Evolutionary conservation across 202 grass and related monocot genomes (phyloP).

Genomic region (Zizania palustris): DNA sequence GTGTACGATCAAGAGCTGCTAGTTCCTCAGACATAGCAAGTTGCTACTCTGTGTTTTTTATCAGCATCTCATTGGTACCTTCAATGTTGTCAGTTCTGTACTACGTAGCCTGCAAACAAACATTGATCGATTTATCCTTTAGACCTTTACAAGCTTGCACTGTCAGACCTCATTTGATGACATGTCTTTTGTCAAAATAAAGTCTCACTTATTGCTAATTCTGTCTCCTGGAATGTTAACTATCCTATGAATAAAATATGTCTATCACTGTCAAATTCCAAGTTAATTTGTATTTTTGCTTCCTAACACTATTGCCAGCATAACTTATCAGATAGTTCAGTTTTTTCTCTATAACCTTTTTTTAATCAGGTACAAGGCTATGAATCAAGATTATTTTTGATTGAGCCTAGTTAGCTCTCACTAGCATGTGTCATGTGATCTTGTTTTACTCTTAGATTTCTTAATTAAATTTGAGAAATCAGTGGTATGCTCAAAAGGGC

Average conservation of each 20-base stretch:
- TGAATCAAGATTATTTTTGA: background rate
- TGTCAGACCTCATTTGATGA: constrained; percentile 4
- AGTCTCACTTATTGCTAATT: background rate
- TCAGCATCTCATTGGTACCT: background rate
- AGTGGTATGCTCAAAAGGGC: constrained; percentile 6
- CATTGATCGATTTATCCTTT: background rate
- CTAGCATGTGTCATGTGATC: background rate
- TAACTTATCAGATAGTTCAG: background rate
- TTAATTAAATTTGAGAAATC: no score
- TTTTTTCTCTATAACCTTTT: constrained; percentile 11
- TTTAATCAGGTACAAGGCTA: background rate
- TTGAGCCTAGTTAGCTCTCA: background rate
- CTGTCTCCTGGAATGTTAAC: constrained; percentile 8
- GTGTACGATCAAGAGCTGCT: no score
- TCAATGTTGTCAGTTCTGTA: constrained; percentile 6
- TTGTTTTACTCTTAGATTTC: constrained; percentile 14
- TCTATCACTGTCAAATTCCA: constrained; percentile 1
- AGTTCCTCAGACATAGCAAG: no score
- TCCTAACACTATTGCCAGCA: constrained; percentile 5
- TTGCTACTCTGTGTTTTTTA: constrained; percentile 2
- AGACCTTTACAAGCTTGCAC: constrained; percentile 1
- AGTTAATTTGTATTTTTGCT: constrained; percentile 3
- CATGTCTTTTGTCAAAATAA: constrained; percentile 10
- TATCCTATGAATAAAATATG: constrained; percentile 17
- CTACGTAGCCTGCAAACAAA: constrained; percentile 19